These are phyloP conservation scores for Auriscalpium microsporum DNA, from an alignment of 768 basidiomycete genomes.

Conservation along the genomic window DNA sequence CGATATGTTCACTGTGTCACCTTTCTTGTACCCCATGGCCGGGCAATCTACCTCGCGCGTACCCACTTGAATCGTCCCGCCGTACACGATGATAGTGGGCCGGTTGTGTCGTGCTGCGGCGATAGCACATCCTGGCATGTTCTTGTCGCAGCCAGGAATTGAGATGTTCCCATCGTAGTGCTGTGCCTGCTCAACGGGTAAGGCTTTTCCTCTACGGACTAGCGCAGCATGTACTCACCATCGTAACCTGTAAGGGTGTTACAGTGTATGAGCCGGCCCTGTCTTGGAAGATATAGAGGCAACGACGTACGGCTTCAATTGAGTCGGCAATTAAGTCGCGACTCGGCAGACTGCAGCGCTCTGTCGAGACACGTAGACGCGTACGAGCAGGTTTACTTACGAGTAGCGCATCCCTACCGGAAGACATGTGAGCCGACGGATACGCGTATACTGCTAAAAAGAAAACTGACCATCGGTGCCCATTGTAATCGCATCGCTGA, in stretches of 20 bases:
- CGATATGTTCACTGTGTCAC: conserved; percentile 77
- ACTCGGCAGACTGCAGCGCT: conserved; percentile 54
- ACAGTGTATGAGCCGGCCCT: background rate
- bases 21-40: conserved; percentile 64
- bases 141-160: conserved; percentile 86
- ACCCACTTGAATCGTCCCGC: conserved; percentile 78
- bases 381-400: conserved; percentile 25
- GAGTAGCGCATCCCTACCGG: conserved; percentile 76
- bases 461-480: conserved; percentile 65
- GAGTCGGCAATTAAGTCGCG: conserved; percentile 88
- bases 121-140: conserved; percentile 86
- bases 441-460: background rate
- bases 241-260: conserved; percentile 36
- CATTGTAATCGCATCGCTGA: conserved; percentile 88
- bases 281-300: background rate
- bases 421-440: background rate
- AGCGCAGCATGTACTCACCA: conserved; percentile 28
- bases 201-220: background rate
- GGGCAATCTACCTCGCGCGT: conserved; percentile 74
- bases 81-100: conserved; percentile 79
- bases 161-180: conserved; percentile 85
- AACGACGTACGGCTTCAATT: conserved; percentile 58
- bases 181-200: conserved; percentile 47
- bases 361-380: too few relatives aligned
- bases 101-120: conserved; percentile 82